phyloP scores from a whole-genome alignment of 1,139 yeast species.

The Yamadazyma oceani region DNA sequence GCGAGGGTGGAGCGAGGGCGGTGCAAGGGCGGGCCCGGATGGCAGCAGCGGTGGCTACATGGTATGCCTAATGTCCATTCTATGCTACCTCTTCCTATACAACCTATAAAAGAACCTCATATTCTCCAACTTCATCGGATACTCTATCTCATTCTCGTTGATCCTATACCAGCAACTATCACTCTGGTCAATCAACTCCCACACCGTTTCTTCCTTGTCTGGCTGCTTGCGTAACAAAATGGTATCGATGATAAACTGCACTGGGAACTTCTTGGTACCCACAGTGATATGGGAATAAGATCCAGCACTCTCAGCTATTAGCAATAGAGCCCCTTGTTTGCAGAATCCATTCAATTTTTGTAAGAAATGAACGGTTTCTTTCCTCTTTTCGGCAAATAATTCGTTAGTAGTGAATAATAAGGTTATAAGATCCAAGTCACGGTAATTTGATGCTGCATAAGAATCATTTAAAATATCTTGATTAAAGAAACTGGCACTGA shows the following conservation, averaged over 20 bases:
- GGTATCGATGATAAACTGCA: conserved; percentile 76
- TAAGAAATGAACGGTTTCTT: conserved; percentile 60
- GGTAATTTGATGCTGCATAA: conserved; percentile 14
- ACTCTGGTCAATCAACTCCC: conserved; percentile 64
- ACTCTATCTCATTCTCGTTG: conserved; percentile 50
- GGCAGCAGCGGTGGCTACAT: too few relatives aligned
- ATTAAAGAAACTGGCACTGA: conserved; percentile 47
- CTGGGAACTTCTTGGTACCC: conserved; percentile 77
- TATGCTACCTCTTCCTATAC: conserved; percentile 63
- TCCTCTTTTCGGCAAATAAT: conserved; percentile 67
- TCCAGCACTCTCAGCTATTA: conserved; percentile 87
- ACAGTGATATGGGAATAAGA: conserved; percentile 79
- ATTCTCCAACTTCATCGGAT: conserved; percentile 75
- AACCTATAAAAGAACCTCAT: conserved; percentile 84
- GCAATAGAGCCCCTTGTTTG: conserved; percentile 53
- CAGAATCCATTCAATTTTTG: conserved; percentile 51
- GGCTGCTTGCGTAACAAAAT: conserved; percentile 56
- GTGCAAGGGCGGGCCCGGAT: too few relatives aligned
- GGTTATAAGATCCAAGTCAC: conserved; percentile 52
- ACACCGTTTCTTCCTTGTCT: conserved; percentile 41
- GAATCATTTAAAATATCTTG: conserved; percentile 45
- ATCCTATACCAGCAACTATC: conserved; percentile 86
- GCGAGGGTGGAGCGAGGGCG: too few relatives aligned
- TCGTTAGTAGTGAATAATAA: conserved; percentile 85
- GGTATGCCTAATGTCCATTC: too few relatives aligned